Conservation (phyloP, 768 basidiomycete species). For the Amanita phalloides region DNA sequence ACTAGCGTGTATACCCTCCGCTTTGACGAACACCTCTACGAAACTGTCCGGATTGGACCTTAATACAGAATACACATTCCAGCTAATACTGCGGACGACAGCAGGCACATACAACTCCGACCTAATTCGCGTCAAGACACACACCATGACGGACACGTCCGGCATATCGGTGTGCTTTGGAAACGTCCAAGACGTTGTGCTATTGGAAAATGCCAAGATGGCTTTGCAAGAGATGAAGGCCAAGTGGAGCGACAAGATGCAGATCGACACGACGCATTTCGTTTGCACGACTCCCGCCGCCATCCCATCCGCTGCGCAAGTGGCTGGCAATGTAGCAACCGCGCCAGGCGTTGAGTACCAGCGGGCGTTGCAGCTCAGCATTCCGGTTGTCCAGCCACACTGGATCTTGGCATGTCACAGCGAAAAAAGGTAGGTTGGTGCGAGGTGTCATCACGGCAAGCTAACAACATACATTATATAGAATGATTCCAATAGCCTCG, state of each 20-base stretch:
- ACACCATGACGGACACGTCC: conserved; percentile 91
- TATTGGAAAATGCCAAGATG: conserved; percentile 74
- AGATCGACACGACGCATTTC: conserved; percentile 98
- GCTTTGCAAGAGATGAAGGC: conserved; percentile 82
- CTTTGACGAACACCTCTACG: conserved; percentile 76
- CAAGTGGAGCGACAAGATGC: conserved; percentile 85
- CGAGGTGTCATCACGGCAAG: background rate
- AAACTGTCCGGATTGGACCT: conserved; percentile 78
- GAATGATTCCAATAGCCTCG: conserved; percentile 79
- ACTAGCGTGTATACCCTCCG: conserved; percentile 76
- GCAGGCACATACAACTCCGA: conserved; percentile 89
- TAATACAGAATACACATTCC: conserved; percentile 86
- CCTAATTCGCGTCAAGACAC: conserved; percentile 72
- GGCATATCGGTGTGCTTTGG: conserved; percentile 95
- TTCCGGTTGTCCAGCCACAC: conserved; percentile 90
- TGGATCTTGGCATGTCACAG: conserved; percentile 88
- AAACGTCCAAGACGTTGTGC: conserved; percentile 62
- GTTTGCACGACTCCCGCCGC: conserved; percentile 87
- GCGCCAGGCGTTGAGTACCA: conserved; percentile 86
- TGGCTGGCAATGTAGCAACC: conserved; percentile 37
- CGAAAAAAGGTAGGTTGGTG: conserved; percentile 60
- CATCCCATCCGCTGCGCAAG: conserved; percentile 46
- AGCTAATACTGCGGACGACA: conserved; percentile 85
- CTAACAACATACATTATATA: conserved; percentile 15
- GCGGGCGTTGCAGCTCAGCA: conserved; percentile 86